Percentiles rank a stretch among this genome's conserved stretches.
Evolutionary conservation across 2,329 filamentous ascomycete species (phyloP).

Genomic region (Claviceps africana): DNA sequence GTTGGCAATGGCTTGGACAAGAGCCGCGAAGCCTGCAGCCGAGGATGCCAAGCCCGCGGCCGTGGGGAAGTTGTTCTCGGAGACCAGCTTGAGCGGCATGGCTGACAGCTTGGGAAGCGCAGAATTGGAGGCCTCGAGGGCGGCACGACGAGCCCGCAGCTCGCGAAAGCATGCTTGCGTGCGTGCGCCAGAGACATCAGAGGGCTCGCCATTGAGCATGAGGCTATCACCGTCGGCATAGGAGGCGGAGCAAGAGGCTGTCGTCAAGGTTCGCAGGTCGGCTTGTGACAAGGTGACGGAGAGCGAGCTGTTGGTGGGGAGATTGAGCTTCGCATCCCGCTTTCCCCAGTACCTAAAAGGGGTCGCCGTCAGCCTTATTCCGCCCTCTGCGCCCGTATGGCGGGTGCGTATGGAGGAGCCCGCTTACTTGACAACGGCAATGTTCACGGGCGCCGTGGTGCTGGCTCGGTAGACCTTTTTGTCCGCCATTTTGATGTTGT

Average conservation of each 20-base stretch:
- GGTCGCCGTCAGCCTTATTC: conserved; percentile 1
- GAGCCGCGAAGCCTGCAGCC: conserved; percentile 53
- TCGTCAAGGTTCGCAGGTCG: conserved; percentile 90
- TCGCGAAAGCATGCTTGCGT: conserved; percentile 92
- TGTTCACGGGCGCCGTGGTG: conserved; percentile 95
- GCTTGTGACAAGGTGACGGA: conserved; percentile 90
- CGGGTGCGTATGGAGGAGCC: background rate
- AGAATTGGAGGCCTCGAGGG: conserved; percentile 57
- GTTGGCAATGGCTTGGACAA: conserved; percentile 77
- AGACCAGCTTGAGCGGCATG: conserved; percentile 71
- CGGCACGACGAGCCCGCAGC: conserved; percentile 61
- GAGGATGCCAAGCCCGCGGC: conserved; percentile 75
- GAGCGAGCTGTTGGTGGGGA: conserved; percentile 94
- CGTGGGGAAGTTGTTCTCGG: conserved; percentile 98
- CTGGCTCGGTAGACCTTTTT: conserved; percentile 70
- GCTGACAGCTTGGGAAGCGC: conserved; percentile 70
- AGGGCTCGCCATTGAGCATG: conserved; percentile 66
- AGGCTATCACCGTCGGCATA: conserved; percentile 58
- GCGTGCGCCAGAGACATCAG: conserved; percentile 75
- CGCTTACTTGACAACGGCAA: conserved; percentile 82
- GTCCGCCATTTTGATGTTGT: conserved; percentile 27
- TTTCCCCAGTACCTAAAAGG: conserved; percentile 75
- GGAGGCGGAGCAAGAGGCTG: conserved; percentile 69
- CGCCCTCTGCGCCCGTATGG: background rate
- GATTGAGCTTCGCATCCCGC: conserved; percentile 82